Conservation (phyloP, 1,139 yeast species). For the Maudiozyma humilis region DNA sequence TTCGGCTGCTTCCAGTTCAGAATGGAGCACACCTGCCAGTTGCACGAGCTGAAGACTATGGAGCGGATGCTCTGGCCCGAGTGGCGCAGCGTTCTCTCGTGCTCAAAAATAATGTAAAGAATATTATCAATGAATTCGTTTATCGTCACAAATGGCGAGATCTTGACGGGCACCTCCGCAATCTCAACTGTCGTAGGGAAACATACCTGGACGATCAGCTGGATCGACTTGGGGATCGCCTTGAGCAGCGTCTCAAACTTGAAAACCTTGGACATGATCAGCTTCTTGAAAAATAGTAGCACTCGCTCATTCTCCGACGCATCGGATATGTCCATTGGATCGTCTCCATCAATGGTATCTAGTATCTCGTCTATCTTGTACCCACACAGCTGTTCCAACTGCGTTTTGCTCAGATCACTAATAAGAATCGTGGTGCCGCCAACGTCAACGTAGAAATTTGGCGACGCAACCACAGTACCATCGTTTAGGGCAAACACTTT, state of each 20-base stretch:
- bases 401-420: slow-evolving; percentile 35
- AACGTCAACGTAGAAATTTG: slow-evolving; percentile 51
- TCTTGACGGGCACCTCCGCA: slow-evolving; percentile 44
- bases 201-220: slow-evolving; percentile 68
- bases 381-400: slow-evolving; percentile 30
- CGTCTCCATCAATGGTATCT: not conserved
- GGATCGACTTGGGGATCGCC: slow-evolving; percentile 48
- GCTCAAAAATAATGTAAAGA: slow-evolving; percentile 64
- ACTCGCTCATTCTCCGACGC: slow-evolving; percentile 19
- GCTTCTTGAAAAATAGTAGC: slow-evolving; percentile 22
- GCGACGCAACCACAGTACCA: slow-evolving; percentile 79
- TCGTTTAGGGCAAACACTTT: slow-evolving; percentile 69
- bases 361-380: slow-evolving; percentile 33
- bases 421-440: slow-evolving; percentile 45
- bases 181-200: slow-evolving; percentile 73
- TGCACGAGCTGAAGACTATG: slow-evolving; percentile 74
- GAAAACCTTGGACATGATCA: slow-evolving; percentile 42
- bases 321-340: slow-evolving; percentile 7
- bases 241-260: slow-evolving; percentile 56
- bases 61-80: slow-evolving; percentile 40
- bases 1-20: slow-evolving; percentile 98
- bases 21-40: slow-evolving; percentile 82
- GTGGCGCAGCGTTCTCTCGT: slow-evolving; percentile 51
- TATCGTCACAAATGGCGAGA: slow-evolving; percentile 40
- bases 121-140: slow-evolving; percentile 72